These are phyloP conservation scores for Aureobasidium sp. DNA, from an alignment of 2,329 filamentous ascomycete species.

Conservation along the genomic window DNA sequence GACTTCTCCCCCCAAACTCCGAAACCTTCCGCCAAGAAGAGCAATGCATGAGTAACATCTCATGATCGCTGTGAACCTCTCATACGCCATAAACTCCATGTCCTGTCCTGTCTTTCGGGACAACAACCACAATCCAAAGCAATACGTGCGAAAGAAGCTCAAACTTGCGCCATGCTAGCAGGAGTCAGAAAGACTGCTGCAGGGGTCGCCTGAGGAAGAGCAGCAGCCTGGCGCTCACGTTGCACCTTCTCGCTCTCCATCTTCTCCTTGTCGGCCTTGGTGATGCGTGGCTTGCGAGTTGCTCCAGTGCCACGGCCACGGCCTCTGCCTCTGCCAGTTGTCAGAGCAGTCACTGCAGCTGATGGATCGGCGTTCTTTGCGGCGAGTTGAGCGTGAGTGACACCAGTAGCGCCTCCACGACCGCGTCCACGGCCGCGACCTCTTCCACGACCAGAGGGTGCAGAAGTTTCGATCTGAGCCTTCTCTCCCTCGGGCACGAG, in stretches of 20 bases:
- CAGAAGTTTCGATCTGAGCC: slow-evolving; percentile 48
- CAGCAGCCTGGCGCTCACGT: slow-evolving; percentile 48
- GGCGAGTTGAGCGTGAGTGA: slow-evolving; percentile 24
- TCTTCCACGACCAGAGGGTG: slow-evolving; percentile 14
- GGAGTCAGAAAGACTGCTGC: slow-evolving; percentile 5
- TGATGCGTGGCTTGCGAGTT: slow-evolving; percentile 73
- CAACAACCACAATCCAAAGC: background rate
- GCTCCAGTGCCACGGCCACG: slow-evolving; percentile 69
- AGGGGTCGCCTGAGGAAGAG: background rate
- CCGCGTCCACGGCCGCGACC: slow-evolving; percentile 57
- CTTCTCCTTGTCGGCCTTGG: slow-evolving; percentile 74
- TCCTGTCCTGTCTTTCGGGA: background rate
- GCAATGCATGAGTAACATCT: background rate
- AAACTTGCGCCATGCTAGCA: slow-evolving; percentile 1
- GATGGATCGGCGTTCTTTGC: slow-evolving; percentile 18
- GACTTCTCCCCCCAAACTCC: background rate
- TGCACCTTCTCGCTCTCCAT: slow-evolving; percentile 76
- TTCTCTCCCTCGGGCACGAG: slow-evolving; percentile 82
- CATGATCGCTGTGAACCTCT: background rate
- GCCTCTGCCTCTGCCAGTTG: slow-evolving; percentile 37
- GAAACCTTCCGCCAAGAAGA: background rate
- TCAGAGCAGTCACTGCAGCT: slow-evolving; percentile 17
- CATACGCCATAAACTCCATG: background rate
- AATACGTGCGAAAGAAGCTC: background rate
- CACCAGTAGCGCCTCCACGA: slow-evolving; percentile 35